Conservation (phyloP, 1,284 basidiomycete species). For the Rhodotorula sp. region DNA sequence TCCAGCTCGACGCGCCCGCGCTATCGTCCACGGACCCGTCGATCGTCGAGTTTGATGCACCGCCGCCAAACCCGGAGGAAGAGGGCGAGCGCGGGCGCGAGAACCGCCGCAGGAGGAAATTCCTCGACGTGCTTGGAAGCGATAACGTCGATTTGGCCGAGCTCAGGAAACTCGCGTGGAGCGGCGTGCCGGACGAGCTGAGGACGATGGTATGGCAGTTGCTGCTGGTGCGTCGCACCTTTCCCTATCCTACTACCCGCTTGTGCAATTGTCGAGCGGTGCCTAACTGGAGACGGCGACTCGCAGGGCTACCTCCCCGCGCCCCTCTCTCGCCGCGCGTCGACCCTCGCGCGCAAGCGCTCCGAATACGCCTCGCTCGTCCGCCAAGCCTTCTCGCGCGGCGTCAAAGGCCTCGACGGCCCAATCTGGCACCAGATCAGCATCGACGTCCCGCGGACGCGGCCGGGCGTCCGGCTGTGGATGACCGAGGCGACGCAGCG, state of each 20-base stretch:
- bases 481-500: constrained; percentile 82
- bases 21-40: constrained; percentile 17
- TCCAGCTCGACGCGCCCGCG: constrained; percentile 29
- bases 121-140: constrained; percentile 42
- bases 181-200: constrained; percentile 83
- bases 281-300: neutral
- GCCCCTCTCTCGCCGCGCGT: constrained; percentile 71
- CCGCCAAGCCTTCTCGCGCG: constrained; percentile 84
- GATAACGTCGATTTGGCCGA: constrained; percentile 67
- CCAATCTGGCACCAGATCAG: constrained; percentile 97
- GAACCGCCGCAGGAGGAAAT: constrained; percentile 40
- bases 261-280: too few species aligned
- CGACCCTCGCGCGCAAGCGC: constrained; percentile 82
- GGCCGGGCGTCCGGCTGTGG: constrained; percentile 89
- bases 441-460: constrained; percentile 90
- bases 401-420: constrained; percentile 78
- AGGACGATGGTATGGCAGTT: constrained; percentile 93
- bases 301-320: constrained; percentile 88
- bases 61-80: constrained; percentile 28
- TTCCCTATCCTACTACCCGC: constrained; percentile 2
- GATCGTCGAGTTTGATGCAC: constrained; percentile 29
- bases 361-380: constrained; percentile 89
- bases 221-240: constrained; percentile 64
- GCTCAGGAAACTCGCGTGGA: constrained; percentile 90
- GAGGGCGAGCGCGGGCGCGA: constrained; percentile 40